phyloP scores from a whole-genome alignment of 805 yeast species.

The Isabelozyma rhagii region DNA sequence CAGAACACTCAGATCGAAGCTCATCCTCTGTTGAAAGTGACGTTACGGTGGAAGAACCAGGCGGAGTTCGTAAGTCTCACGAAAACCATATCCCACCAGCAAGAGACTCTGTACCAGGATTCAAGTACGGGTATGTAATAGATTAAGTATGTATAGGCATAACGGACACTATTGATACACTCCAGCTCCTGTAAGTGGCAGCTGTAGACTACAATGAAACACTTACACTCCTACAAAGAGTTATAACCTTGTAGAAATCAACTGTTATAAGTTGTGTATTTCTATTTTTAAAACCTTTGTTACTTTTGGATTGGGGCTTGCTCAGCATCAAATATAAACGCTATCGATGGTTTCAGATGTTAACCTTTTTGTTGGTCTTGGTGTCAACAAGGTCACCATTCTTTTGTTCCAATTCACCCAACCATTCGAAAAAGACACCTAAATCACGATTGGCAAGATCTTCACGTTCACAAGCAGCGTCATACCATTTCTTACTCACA shows the following conservation, averaged over 20 bases:
- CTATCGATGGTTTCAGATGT: background rate
- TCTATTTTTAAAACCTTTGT: background rate
- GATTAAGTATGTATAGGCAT: slow-evolving; percentile 3
- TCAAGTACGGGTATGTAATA: slow-evolving; percentile 14
- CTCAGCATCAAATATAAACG: background rate
- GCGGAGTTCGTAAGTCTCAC: background rate
- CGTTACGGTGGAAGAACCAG: background rate
- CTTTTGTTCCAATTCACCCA: slow-evolving; percentile 29
- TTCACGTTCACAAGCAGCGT: slow-evolving; percentile 40
- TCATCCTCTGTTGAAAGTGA: slow-evolving; percentile 5
- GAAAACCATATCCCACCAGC: background rate
- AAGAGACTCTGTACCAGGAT: slow-evolving; percentile 8
- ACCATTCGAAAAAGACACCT: slow-evolving; percentile 42
- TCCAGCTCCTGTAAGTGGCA: too few relatives aligned
- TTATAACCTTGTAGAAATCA: too few relatives aligned
- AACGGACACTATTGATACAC: background rate
- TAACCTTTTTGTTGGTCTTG: slow-evolving; percentile 1
- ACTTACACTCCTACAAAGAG: too few relatives aligned
- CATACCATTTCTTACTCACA: slow-evolving; percentile 37
- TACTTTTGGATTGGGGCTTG: background rate
- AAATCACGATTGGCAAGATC: slow-evolving; percentile 39
- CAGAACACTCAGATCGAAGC: background rate
- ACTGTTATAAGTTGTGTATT: background rate
- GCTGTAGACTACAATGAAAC: too few relatives aligned
- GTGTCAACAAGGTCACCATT: background rate